Conservation (phyloP, 148 eudicot genomes). For the Euryodendron excelsum region DNA sequence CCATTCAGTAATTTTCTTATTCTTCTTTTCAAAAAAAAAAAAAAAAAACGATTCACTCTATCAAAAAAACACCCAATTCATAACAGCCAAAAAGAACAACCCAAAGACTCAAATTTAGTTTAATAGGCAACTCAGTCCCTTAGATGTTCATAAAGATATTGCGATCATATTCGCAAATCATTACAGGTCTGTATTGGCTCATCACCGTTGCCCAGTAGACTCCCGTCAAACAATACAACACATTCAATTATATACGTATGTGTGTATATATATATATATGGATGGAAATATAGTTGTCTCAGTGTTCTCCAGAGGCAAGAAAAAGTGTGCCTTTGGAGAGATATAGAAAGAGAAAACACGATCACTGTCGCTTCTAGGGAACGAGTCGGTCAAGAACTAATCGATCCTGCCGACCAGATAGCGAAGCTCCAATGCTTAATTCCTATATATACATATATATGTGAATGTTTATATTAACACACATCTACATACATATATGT, state of each 20-base stretch:
- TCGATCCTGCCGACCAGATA: constrained; percentile 28
- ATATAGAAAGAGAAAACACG: constrained; percentile 35
- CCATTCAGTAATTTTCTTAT: no score
- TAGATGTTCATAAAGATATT: constrained; percentile 57
- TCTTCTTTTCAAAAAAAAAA: no score
- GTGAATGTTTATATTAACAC: not conserved
- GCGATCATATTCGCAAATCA: constrained; percentile 81
- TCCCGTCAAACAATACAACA: not conserved
- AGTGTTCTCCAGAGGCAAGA: constrained; percentile 18
- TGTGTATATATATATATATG: not conserved
- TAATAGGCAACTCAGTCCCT: constrained; percentile 51
- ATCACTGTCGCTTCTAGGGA: constrained; percentile 67
- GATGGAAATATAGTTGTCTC: constrained; percentile 36
- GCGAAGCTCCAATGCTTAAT: constrained; percentile 22
- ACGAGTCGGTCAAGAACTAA: constrained; percentile 56
- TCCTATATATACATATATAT: not conserved
- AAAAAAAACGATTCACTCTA: no score
- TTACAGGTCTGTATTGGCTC: constrained; percentile 75
- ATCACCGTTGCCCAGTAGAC: constrained; percentile 30
- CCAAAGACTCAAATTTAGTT: not conserved
- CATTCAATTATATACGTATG: no score
- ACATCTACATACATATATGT: not conserved
- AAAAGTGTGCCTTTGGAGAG: constrained; percentile 1
- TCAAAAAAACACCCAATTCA: not conserved
- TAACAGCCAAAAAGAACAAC: no score